Evolutionary conservation across 768 basidiomycete genomes (phyloP).

Genomic region (Collybia mongolica): DNA sequence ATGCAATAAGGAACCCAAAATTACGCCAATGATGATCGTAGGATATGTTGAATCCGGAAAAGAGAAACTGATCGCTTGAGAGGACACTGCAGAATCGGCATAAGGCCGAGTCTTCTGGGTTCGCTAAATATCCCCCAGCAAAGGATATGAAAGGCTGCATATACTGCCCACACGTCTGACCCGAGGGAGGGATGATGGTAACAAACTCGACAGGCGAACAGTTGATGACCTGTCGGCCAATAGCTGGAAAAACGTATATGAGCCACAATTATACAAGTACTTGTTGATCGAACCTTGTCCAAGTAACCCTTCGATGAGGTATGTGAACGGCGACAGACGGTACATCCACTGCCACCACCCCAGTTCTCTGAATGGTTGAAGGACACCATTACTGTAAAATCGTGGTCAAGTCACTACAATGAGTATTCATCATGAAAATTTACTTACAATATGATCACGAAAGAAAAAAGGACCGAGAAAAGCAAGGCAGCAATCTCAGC

Average conservation of each 20-base stretch:
- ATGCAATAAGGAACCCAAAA: conserved; percentile 50
- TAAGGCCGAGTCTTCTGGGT: conserved; percentile 48
- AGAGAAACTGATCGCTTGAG: conserved; percentile 61
- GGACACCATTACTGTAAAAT: conserved; percentile 47
- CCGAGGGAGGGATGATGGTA: conserved; percentile 49
- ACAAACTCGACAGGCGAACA: conserved; percentile 58
- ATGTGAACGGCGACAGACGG: conserved; percentile 50
- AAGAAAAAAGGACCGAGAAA: conserved; percentile 53
- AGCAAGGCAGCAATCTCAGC: conserved; percentile 53
- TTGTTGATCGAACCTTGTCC: conserved; percentile 32
- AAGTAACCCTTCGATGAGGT: conserved; percentile 47
- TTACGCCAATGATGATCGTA: conserved; percentile 56
- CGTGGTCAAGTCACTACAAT: not conserved
- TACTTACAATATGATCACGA: conserved; percentile 54
- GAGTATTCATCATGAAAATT: not conserved
- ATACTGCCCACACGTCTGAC: conserved; percentile 52
- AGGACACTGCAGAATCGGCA: conserved; percentile 61
- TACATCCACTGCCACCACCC: conserved; percentile 74
- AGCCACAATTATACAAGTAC: conserved; percentile 20
- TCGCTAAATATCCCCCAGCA: conserved; percentile 56
- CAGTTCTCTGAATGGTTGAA: conserved; percentile 57
- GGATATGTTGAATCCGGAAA: conserved; percentile 48
- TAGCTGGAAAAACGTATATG: conserved; percentile 36
- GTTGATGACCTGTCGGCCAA: conserved; percentile 39
- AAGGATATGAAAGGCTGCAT: conserved; percentile 45